Percentiles rank a stretch among this genome's conserved stretches.
phyloP scores from a whole-genome alignment of 164 flowering plant genomes.

The Cinnamomum micranthum region DNA sequence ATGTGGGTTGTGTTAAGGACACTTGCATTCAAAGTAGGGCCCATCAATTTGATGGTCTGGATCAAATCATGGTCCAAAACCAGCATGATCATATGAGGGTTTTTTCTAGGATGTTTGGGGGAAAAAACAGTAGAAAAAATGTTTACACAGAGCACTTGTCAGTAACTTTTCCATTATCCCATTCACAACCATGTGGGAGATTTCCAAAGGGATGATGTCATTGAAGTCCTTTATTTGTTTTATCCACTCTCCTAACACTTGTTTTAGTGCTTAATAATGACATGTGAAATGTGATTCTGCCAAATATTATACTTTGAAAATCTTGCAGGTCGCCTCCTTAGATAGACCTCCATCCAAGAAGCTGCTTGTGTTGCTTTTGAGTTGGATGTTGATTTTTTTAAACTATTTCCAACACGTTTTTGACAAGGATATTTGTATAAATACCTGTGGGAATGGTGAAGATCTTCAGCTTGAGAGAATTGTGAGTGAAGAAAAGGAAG shows the following conservation, averaged over 20 bases:
- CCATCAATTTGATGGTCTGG: no score
- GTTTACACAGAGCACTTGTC: no score
- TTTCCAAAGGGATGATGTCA: neutral
- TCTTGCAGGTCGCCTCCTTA: neutral
- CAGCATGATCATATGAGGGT: neutral
- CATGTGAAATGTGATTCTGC: neutral
- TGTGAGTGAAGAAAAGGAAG: neutral
- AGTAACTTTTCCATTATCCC: neutral
- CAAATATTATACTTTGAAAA: neutral
- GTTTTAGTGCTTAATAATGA: neutral
- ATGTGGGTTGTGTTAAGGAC: no score
- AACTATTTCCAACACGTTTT: neutral
- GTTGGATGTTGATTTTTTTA: neutral
- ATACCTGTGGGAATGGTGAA: constrained; percentile 3
- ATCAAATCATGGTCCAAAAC: no score
- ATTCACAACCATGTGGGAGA: no score
- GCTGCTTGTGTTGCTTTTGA: constrained; percentile 4
- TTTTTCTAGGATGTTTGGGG: neutral
- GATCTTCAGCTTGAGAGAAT: neutral
- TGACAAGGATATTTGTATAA: constrained; percentile 3
- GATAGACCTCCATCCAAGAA: constrained; percentile 7
- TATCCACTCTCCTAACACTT: neutral
- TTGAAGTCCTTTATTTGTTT: neutral
- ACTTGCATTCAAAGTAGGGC: no score
- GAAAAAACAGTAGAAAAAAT: neutral